Percentiles rank a stretch among this genome's conserved stretches.
phyloP scores from a whole-genome alignment of 75 land plant genomes.

The Selaginella moellendorffii region DNA sequence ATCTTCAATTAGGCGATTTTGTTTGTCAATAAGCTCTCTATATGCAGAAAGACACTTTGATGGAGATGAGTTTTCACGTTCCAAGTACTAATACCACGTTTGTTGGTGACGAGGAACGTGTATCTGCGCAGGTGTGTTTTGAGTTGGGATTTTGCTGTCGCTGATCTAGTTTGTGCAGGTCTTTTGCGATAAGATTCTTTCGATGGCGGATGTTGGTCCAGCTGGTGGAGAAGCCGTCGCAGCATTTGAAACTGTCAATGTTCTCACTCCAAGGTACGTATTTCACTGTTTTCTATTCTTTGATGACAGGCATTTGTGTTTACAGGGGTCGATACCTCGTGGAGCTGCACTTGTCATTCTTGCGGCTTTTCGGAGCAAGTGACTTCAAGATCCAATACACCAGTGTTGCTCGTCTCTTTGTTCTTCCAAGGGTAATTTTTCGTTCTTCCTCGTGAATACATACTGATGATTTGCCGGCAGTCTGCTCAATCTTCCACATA shows the following conservation, averaged over 20 bases:
- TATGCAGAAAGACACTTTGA: slow-evolving; percentile 88
- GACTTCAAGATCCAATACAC: slow-evolving; percentile 89
- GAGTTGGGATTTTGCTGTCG: neutral
- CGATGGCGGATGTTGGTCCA: slow-evolving; percentile 72
- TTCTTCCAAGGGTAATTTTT: slow-evolving; percentile 52
- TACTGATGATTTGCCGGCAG: slow-evolving; percentile 26
- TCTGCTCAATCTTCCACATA: slow-evolving; percentile 77
- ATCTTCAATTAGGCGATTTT: neutral
- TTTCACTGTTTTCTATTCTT: neutral
- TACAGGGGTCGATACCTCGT: slow-evolving; percentile 70
- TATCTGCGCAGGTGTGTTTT: slow-evolving; percentile 62
- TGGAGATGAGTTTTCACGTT: slow-evolving; percentile 93
- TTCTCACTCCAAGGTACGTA: slow-evolving; percentile 74
- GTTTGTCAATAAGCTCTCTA: neutral
- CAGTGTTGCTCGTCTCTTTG: slow-evolving; percentile 70
- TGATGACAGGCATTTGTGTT: neutral
- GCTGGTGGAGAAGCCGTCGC: slow-evolving; percentile 61
- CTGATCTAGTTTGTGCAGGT: slow-evolving; percentile 34
- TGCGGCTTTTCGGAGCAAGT: slow-evolving; percentile 78
- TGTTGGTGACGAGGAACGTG: slow-evolving; percentile 81
- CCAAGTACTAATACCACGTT: slow-evolving; percentile 83
- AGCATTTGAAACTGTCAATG: slow-evolving; percentile 53
- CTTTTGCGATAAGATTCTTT: slow-evolving; percentile 50
- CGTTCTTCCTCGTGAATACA: neutral
- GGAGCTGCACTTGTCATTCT: slow-evolving; percentile 69